Conservation (phyloP, 495 filamentous ascomycete genomes). For the Neurospora sp. region DNA sequence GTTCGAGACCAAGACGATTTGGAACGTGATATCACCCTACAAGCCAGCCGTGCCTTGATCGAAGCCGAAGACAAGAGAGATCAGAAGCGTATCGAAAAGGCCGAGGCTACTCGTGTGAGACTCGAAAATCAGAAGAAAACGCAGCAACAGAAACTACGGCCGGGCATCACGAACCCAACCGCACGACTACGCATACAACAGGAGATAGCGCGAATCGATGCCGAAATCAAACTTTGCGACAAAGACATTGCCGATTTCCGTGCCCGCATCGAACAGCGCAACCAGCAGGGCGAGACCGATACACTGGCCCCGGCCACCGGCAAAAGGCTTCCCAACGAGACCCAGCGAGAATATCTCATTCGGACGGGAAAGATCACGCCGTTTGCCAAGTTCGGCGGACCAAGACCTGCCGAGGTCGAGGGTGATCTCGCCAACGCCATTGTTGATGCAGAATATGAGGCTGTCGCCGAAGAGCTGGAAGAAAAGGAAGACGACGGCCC, state of each 20-base stretch:
- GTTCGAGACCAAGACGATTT: conserved; percentile 80
- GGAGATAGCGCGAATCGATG: conserved; percentile 54
- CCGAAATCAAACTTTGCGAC: conserved; percentile 48
- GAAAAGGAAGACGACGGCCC: conserved; percentile 48
- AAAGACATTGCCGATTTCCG: conserved; percentile 70
- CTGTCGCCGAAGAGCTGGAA: conserved; percentile 38
- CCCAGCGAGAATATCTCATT: conserved; percentile 78
- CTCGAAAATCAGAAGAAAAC: conserved; percentile 33
- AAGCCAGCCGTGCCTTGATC: conserved; percentile 68
- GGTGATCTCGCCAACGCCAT: conserved; percentile 62
- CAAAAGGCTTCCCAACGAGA: conserved; percentile 62
- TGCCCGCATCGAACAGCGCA: conserved; percentile 64
- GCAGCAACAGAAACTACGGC: conserved; percentile 33
- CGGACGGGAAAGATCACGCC: conserved; percentile 96
- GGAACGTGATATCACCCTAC: conserved; percentile 58
- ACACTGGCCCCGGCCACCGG: conserved; percentile 28
- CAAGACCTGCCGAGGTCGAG: conserved; percentile 41
- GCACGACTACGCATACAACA: conserved; percentile 41
- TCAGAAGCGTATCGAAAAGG: conserved; percentile 73
- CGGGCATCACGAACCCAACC: conserved; percentile 26
- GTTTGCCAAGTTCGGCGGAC: conserved; percentile 62
- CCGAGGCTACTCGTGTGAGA: conserved; percentile 47
- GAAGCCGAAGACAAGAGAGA: conserved; percentile 85
- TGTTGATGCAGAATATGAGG: conserved; percentile 63
- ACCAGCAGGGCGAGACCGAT: conserved; percentile 37